Base-by-base conservation (phyloP, 129 eudicot species). In the Escallonia rubra region DNA sequence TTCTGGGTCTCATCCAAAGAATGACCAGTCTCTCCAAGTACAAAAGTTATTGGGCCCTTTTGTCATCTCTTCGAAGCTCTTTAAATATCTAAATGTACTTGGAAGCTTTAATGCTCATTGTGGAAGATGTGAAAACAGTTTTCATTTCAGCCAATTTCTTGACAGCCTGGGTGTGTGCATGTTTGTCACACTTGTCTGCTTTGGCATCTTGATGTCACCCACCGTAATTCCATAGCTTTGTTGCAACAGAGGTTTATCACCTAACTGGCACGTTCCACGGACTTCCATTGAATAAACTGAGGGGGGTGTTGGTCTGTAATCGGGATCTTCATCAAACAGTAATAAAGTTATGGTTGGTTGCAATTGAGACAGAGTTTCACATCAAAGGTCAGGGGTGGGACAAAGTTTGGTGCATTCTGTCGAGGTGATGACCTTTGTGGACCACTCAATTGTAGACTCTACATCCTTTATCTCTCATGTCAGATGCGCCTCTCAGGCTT, bases 381-480 rank as follows among this genome's bases (percentile, higher is more conserved):
- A 57, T 64, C 58, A 64, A 58, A 10, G 42, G 53, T 39, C 38
- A 67, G 66, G 57, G 40, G 46, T 15, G 72, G 68, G 72, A 65
- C 76, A 65, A 59, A 67, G 62, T 38, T 44, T 50, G 63, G 66
- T 59, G 72, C 68, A 41, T 48, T 16, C 39, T 65, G 65, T 58
- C 34, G 64, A 71, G 75, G 72, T 70, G 72, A 76, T 64, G 69
- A 57, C 66, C 57, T 73, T 45, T 48, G 65, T 57, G 76, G 76
- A 79, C 83, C 83, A 79, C 83, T 57, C 74, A 69, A 64, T 69
- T 64, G 52, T 70, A 52, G 63, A 58, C 69, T 52, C 34, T 23
- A 23, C 34, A 46, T 45, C 70, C 13, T 11, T 58, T 45, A 49
- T 61, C 47, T 1, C 6, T 45, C 43, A 3, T 42, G 52, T 16